Conservation (phyloP, 169 alveolate species). For the Cryptosporidium ubiquitum region DNA sequence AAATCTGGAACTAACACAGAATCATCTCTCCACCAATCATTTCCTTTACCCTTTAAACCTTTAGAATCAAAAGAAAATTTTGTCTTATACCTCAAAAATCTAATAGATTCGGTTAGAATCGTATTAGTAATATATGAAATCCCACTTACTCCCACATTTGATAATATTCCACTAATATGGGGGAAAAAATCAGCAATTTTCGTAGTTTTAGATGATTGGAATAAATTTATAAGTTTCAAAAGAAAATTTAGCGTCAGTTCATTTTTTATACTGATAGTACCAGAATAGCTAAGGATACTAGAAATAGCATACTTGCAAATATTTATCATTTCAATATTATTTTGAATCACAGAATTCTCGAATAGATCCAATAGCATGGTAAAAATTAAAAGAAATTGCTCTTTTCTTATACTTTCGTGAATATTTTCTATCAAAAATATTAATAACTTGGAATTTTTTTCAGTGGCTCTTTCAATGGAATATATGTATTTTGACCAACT, state of each 20-base stretch:
- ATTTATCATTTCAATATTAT: background rate
- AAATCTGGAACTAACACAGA: background rate
- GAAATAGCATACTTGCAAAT: slow-evolving; percentile 10
- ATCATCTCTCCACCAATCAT: slow-evolving; percentile 42
- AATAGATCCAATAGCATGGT: background rate
- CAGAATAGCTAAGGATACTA: background rate
- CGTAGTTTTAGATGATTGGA: background rate
- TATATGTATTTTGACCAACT: slow-evolving; percentile 1
- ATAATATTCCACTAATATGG: background rate
- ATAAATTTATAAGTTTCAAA: background rate
- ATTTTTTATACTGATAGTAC: background rate
- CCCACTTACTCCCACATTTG: slow-evolving; percentile 32
- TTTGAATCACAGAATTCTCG: background rate
- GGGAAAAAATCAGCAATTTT: background rate
- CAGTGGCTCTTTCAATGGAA: slow-evolving; percentile 21
- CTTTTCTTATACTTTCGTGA: background rate
- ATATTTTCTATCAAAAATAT: background rate
- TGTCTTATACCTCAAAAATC: background rate
- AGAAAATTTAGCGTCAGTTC: background rate
- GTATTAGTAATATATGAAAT: slow-evolving; percentile 34
- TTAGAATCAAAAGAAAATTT: background rate
- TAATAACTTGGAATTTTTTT: background rate
- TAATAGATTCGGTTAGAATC: background rate
- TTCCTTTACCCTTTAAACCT: background rate
- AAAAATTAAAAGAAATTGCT: background rate